Percentiles rank a stretch among this genome's conserved stretches.
Evolutionary conservation across 1,139 yeast genomes (phyloP).

Genomic region (Pichia sp.): DNA sequence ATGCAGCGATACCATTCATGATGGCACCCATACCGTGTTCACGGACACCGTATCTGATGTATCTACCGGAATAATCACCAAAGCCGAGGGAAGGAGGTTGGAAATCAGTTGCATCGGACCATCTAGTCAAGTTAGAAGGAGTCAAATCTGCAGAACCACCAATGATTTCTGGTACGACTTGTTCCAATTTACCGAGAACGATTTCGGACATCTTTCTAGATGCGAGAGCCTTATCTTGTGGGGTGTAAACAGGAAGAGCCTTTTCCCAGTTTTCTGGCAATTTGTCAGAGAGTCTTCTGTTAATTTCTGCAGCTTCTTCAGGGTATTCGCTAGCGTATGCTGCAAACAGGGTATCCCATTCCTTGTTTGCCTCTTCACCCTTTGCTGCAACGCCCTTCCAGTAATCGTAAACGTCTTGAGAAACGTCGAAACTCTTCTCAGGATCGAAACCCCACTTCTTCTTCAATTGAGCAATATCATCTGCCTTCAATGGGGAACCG

Average conservation of each 20-base stretch:
- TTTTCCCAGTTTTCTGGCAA: conserved; percentile 84
- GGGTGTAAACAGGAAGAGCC: conserved; percentile 70
- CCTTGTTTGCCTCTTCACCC: conserved; percentile 58
- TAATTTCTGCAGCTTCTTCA: conserved; percentile 68
- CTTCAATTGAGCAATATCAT: conserved; percentile 87
- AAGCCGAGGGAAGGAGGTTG: conserved; percentile 79
- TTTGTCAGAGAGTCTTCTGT: conserved; percentile 74
- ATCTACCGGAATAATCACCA: conserved; percentile 90
- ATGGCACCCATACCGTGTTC: conserved; percentile 99
- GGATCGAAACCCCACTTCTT: conserved; percentile 85
- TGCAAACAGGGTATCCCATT: conserved; percentile 65
- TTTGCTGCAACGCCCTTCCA: conserved; percentile 54
- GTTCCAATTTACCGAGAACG: conserved; percentile 59
- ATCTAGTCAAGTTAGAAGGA: conserved; percentile 94
- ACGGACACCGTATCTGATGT: conserved; percentile 97
- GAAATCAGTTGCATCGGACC: conserved; percentile 82
- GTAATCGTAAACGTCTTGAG: conserved; percentile 73
- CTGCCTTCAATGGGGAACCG: conserved; percentile 95
- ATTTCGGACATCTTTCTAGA: conserved; percentile 93
- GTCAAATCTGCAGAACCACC: conserved; percentile 99
- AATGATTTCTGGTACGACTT: conserved; percentile 74
- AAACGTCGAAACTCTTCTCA: conserved; percentile 68
- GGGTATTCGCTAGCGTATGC: conserved; percentile 69
- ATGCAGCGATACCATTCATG: conserved; percentile 96
- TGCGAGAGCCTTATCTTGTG: conserved; percentile 78